Percentiles rank a stretch among this genome's conserved stretches.
Evolutionary conservation across 257 asterid genomes (phyloP).

Genomic region (Solanum pimpinellifolium): DNA sequence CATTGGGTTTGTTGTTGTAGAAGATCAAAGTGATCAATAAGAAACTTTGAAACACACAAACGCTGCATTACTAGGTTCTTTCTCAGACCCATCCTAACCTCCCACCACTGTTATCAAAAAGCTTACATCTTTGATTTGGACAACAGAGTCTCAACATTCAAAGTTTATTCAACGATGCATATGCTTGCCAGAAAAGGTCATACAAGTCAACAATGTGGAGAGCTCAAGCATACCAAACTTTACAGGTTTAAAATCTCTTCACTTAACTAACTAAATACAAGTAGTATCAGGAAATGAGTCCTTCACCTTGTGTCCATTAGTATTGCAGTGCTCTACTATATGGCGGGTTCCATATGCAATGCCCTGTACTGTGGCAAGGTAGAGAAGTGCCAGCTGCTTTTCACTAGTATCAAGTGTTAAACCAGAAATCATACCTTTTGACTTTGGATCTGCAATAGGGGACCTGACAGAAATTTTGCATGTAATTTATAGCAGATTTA

Average conservation of each 20-base stretch:
- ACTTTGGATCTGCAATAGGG: slow-evolving; percentile 89
- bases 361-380: slow-evolving; percentile 82
- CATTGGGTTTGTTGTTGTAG: not conserved
- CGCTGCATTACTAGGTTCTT: not conserved
- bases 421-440: slow-evolving; percentile 81
- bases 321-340: slow-evolving; percentile 88
- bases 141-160: not conserved
- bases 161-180: not conserved
- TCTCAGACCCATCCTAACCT: not conserved
- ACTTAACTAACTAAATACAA: not conserved
- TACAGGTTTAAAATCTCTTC: not conserved
- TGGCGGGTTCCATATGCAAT: slow-evolving; percentile 95
- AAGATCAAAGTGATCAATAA: not conserved
- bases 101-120: not conserved
- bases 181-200: not conserved
- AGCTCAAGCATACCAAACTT: not conserved
- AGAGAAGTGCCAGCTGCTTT: slow-evolving; percentile 77
- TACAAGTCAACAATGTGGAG: not conserved
- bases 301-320: slow-evolving; percentile 83
- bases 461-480: slow-evolving; percentile 50
- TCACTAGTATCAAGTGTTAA: slow-evolving; percentile 81
- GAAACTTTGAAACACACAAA: not conserved
- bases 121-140: not conserved
- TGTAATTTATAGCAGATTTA: not conserved
- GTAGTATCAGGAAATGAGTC: not conserved